phyloP scores from a whole-genome alignment of 169 alveolate species.

The Babesia divergens region DNA sequence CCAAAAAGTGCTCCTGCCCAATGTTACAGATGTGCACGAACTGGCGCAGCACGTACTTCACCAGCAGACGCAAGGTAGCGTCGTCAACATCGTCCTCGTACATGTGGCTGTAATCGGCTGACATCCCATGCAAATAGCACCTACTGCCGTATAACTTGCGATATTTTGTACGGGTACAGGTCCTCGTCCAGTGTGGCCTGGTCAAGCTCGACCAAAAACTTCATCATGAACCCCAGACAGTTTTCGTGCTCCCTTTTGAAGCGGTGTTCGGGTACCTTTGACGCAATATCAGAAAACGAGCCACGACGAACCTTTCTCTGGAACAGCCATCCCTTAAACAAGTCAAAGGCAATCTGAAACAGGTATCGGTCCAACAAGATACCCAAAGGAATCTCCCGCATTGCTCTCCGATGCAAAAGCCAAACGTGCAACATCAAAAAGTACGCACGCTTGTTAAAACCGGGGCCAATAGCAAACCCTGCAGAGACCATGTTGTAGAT shows the following conservation, averaged over 20 bases:
- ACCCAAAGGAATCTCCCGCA: constrained; percentile 71
- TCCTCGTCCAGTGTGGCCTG: constrained; percentile 51
- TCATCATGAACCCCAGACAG: constrained; percentile 58
- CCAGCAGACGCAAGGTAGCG: constrained; percentile 33
- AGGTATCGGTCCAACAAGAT: constrained; percentile 67
- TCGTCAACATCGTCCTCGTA: constrained; percentile 51
- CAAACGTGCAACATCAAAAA: constrained; percentile 71
- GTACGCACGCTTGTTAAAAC: constrained; percentile 71
- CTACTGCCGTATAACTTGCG: constrained; percentile 24
- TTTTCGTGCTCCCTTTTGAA: constrained; percentile 39
- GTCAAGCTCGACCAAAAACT: constrained; percentile 56
- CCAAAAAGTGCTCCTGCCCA: constrained; percentile 34
- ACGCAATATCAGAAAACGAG: neutral
- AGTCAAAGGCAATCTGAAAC: constrained; percentile 56
- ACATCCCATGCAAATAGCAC: neutral
- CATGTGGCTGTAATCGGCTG: constrained; percentile 27
- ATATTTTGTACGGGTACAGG: constrained; percentile 41
- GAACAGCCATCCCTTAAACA: constrained; percentile 70
- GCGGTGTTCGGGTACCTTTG: constrained; percentile 50
- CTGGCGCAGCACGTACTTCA: constrained; percentile 60
- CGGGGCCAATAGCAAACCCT: constrained; percentile 67
- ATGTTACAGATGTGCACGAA: constrained; percentile 50
- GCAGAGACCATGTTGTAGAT: neutral
- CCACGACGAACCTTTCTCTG: constrained; percentile 39
- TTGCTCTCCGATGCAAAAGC: constrained; percentile 69